These are phyloP conservation scores for Saccharomyces paradoxus DNA, from an alignment of 805 yeast genomes.

Conservation along the genomic window DNA sequence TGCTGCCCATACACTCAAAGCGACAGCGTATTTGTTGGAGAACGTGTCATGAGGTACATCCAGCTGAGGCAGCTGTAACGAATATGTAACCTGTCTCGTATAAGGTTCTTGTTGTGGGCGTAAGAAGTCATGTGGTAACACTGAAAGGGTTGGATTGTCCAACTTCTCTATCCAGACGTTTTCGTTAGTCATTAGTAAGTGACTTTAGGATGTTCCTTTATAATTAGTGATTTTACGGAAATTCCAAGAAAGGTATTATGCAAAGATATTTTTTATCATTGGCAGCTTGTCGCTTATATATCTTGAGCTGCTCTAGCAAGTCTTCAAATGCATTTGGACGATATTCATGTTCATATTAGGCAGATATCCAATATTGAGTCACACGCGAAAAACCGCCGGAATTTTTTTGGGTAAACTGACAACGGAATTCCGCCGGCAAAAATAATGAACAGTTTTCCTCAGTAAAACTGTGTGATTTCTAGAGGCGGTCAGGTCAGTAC, in stretches of 20 bases:
- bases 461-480: neutral
- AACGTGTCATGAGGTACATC: slow-evolving; percentile 17
- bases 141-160: slow-evolving; percentile 77
- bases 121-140: slow-evolving; percentile 79
- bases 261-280: neutral
- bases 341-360: neutral
- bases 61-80: slow-evolving; percentile 28
- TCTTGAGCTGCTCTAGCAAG: neutral
- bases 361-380: neutral
- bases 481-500: neutral
- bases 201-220: neutral
- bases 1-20: slow-evolving; percentile 60
- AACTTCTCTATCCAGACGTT: slow-evolving; percentile 53
- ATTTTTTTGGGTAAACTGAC: neutral
- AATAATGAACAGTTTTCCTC: neutral
- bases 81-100: slow-evolving; percentile 49
- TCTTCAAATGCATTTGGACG: neutral
- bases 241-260: neutral
- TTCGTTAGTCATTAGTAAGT: neutral
- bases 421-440: neutral
- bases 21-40: slow-evolving; percentile 37
- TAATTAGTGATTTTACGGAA: neutral
- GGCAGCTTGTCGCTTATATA: neutral
- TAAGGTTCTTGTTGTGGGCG: slow-evolving; percentile 63
- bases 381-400: neutral